Evolutionary conservation across 208 protist genomes (phyloP).

Genomic region (Cochliopodium minus): DNA sequence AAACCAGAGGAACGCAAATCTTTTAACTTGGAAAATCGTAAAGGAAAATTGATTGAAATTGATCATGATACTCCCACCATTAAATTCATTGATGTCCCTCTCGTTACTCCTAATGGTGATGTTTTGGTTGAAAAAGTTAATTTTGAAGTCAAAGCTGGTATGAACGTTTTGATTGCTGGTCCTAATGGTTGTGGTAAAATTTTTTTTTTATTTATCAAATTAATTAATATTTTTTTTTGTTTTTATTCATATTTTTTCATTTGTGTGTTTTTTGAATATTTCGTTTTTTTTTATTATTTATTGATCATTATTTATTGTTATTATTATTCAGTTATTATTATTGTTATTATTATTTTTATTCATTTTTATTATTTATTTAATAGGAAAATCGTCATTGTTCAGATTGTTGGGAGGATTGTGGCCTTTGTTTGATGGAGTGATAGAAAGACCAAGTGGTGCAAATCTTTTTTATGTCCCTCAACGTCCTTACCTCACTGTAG

Average conservation of each 20-base stretch:
- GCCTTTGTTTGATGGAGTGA: slow-evolving; percentile 39
- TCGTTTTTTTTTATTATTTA: not conserved
- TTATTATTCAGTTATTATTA: not conserved
- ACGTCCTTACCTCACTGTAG: slow-evolving; percentile 51
- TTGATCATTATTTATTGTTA: not conserved
- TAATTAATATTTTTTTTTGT: not conserved
- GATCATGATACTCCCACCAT: too few relatives aligned
- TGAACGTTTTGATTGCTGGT: slow-evolving; percentile 64
- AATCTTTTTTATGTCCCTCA: slow-evolving; percentile 64
- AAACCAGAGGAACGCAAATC: too few relatives aligned
- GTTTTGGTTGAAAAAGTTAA: slow-evolving; percentile 40
- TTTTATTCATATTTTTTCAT: not conserved
- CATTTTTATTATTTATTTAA: not conserved
- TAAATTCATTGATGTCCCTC: slow-evolving; percentile 47
- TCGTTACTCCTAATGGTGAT: slow-evolving; percentile 39
- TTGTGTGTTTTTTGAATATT: not conserved
- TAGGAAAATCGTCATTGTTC: not conserved
- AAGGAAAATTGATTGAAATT: too few relatives aligned
- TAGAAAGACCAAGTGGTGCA: slow-evolving; percentile 42
- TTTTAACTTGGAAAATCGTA: too few relatives aligned
- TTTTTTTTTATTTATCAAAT: slow-evolving; percentile 56
- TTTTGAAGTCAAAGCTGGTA: slow-evolving; percentile 50
- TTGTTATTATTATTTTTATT: not conserved
- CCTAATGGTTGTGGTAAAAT: slow-evolving; percentile 69
- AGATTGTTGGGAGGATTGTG: slow-evolving; percentile 41